Evolutionary conservation across 805 yeast species (phyloP).

Genomic region (Pichia heedii): DNA sequence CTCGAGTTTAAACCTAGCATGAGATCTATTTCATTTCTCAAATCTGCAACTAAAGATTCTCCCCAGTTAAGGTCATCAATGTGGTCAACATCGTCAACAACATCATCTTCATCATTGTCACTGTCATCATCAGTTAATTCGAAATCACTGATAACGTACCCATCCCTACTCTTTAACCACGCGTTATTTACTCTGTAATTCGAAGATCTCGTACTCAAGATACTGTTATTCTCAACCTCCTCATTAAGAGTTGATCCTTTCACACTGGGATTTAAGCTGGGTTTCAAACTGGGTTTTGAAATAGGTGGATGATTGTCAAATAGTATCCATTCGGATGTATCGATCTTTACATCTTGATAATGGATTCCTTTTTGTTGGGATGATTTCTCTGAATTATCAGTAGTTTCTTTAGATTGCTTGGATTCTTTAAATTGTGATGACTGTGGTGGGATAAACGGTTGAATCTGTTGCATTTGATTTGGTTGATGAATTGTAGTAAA

Average conservation of each 20-base stretch:
- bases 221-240: neutral
- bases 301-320: neutral
- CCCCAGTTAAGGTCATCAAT: too few relatives aligned
- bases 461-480: neutral
- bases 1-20: neutral
- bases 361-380: too few relatives aligned
- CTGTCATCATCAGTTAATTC: conserved; percentile 1
- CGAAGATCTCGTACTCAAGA: conserved; percentile 5
- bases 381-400: too few relatives aligned
- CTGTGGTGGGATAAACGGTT: neutral
- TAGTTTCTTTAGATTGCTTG: too few relatives aligned
- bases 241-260: neutral
- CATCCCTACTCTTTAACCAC: neutral
- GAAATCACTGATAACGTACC: conserved; percentile 15
- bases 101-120: conserved; percentile 1
- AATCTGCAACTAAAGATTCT: conserved; percentile 1
- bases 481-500: neutral
- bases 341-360: neutral
- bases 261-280: neutral
- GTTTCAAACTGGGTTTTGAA: neutral
- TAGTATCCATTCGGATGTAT: conserved; percentile 5
- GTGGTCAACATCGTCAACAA: conserved; percentile 17
- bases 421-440: neutral
- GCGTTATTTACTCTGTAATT: neutral
- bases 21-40: neutral